Conservation (phyloP, 768 basidiomycete species). For the Dacryopinax spathularia region DNA sequence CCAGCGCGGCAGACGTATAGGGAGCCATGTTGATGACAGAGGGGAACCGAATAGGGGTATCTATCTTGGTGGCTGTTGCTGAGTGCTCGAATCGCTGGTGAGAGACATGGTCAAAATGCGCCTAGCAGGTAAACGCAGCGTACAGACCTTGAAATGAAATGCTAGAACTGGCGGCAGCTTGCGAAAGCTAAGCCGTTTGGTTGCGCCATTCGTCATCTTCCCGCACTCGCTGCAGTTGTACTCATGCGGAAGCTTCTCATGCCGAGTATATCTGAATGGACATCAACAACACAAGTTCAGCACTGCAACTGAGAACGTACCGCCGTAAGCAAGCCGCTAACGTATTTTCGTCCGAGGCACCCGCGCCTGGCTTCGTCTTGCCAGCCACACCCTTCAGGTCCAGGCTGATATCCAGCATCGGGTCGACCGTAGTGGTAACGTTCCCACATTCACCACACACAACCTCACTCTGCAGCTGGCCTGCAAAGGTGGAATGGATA, state of each 20-base stretch:
- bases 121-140: background rate
- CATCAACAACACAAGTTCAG: background rate
- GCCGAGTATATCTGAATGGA: conserved; percentile 57
- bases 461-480: conserved; percentile 75
- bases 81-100: conserved; percentile 83
- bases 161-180: conserved; percentile 80
- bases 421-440: conserved; percentile 66
- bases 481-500: conserved; percentile 80
- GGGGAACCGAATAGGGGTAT: conserved; percentile 68
- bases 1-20: conserved; percentile 42
- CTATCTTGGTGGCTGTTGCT: conserved; percentile 67
- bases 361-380: background rate
- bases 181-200: conserved; percentile 70
- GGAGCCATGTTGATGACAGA: conserved; percentile 76
- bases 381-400: conserved; percentile 48
- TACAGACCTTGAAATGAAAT: conserved; percentile 81
- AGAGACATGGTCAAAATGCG: background rate
- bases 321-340: conserved; percentile 61
- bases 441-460: conserved; percentile 74
- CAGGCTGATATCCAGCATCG: conserved; percentile 80
- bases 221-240: conserved; percentile 76
- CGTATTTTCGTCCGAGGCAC: conserved; percentile 40
- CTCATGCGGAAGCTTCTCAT: conserved; percentile 71
- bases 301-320: conserved; percentile 26
- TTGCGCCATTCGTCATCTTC: conserved; percentile 56